Percentiles rank a stretch among this genome's conserved stretches.
phyloP scores from a whole-genome alignment of 164 flowering plant species.

The Umbellularia californica region DNA sequence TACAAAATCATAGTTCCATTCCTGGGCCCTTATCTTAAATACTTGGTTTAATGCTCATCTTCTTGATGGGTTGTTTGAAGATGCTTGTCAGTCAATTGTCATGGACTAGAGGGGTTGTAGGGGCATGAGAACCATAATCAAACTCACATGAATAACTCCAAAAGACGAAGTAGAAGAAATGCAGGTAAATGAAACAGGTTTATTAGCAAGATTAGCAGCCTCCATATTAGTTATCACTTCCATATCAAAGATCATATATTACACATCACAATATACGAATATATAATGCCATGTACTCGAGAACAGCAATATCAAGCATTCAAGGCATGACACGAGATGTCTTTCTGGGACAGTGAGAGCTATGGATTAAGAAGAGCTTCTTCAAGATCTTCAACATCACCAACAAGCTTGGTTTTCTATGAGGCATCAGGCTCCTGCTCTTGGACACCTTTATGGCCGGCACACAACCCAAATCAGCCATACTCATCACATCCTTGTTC shows the following conservation, averaged over 20 bases:
- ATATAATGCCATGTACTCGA: neutral
- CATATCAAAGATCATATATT: neutral
- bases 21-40: neutral
- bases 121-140: neutral
- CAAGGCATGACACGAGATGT: neutral
- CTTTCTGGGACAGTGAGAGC: conserved; percentile 22
- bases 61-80: neutral
- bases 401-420: conserved; percentile 29
- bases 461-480: conserved; percentile 23
- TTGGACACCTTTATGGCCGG: conserved; percentile 27
- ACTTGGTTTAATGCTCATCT: neutral
- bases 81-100: neutral
- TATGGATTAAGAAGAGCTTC: conserved; percentile 47
- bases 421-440: conserved; percentile 16
- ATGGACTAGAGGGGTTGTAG: neutral
- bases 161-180: too few species aligned
- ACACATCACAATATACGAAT: neutral
- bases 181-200: neutral
- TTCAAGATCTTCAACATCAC: conserved; percentile 46
- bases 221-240: neutral
- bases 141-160: neutral
- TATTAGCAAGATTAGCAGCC: neutral
- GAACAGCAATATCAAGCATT: neutral
- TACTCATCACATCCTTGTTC: neutral
- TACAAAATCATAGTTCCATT: too few species aligned